Evolutionary conservation across 345 rosid genomes (phyloP).

Genomic region (Populus davidiana): DNA sequence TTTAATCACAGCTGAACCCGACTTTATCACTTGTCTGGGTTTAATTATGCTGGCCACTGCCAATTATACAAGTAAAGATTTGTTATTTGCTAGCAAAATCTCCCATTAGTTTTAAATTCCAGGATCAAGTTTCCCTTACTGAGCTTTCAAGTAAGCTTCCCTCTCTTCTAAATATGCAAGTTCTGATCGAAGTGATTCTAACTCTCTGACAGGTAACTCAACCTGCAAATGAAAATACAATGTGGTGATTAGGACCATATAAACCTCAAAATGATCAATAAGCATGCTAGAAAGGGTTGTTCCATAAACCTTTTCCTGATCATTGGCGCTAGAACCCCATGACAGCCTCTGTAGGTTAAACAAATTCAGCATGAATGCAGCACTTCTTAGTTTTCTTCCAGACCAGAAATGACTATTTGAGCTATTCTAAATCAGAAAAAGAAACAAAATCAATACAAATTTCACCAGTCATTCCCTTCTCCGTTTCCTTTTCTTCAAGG

Average conservation of each 20-base stretch:
- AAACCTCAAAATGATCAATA: conserved; percentile 8
- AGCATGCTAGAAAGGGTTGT: conserved; percentile 7
- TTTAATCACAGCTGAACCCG: not conserved
- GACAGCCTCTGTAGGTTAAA: conserved; percentile 69
- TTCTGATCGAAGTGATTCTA: conserved; percentile 78
- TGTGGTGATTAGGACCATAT: conserved; percentile 7
- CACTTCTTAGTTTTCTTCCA: conserved; percentile 48
- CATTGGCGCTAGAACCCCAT: conserved; percentile 58
- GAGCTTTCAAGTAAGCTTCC: conserved; percentile 85
- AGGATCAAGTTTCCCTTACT: conserved; percentile 46
- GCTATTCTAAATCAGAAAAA: conserved; percentile 58
- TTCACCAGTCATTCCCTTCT: not conserved
- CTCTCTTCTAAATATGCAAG: conserved; percentile 83
- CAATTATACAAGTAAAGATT: not conserved
- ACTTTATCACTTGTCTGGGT: not conserved
- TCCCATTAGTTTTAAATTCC: not conserved
- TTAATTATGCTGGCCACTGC: not conserved
- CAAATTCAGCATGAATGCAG: conserved; percentile 69
- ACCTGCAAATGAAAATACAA: conserved; percentile 43
- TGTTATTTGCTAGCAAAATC: not conserved
- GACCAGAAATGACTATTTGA: conserved; percentile 39
- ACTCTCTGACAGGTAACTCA: conserved; percentile 61
- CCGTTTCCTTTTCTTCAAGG: not conserved
- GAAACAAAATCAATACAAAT: conserved; percentile 22
- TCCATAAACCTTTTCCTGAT: conserved; percentile 68